Percentiles rank a stretch among this genome's conserved stretches.
These are phyloP conservation scores for Trichophyton verrucosum DNA, from an alignment of 2,329 filamentous ascomycete species.

Conservation along the genomic window DNA sequence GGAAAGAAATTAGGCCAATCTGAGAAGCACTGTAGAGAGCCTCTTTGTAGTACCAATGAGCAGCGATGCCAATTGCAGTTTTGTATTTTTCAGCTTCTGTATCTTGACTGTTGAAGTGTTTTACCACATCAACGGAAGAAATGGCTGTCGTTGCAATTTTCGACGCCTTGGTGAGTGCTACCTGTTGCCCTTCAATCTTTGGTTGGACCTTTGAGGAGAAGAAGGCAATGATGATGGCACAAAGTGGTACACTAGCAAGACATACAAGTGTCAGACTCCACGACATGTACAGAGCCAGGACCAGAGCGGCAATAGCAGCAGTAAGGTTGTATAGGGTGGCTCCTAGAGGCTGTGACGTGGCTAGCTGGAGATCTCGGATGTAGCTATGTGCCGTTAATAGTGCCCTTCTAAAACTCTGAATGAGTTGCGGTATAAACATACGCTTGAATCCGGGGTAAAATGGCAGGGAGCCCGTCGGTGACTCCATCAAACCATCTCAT, in stretches of 20 bases:
- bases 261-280: conserved; percentile 77
- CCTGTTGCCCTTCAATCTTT: conserved; percentile 57
- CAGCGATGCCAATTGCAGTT: conserved; percentile 45
- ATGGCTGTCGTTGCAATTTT: conserved; percentile 60
- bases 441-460: conserved; percentile 62
- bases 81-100: conserved; percentile 57
- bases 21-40: conserved; percentile 58
- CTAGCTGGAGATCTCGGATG: conserved; percentile 66
- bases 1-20: conserved; percentile 59
- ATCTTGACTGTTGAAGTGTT: conserved; percentile 66
- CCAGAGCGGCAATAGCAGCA: conserved; percentile 53
- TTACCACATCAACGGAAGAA: conserved; percentile 68
- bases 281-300: conserved; percentile 63
- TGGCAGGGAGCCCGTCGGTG: conserved; percentile 56
- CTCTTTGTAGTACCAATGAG: conserved; percentile 53
- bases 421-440: conserved; percentile 32
- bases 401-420: neutral
- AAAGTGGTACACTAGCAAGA: conserved; percentile 58
- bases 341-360: conserved; percentile 68
- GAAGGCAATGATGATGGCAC: conserved; percentile 47
- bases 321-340: conserved; percentile 52
- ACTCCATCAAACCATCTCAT: conserved; percentile 72
- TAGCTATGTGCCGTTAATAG: conserved; percentile 44
- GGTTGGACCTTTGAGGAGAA: conserved; percentile 50
- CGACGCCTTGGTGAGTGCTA: conserved; percentile 55